Evolutionary conservation across 2,329 filamentous ascomycete species (phyloP).

Genomic region (Lachnellula suecica): DNA sequence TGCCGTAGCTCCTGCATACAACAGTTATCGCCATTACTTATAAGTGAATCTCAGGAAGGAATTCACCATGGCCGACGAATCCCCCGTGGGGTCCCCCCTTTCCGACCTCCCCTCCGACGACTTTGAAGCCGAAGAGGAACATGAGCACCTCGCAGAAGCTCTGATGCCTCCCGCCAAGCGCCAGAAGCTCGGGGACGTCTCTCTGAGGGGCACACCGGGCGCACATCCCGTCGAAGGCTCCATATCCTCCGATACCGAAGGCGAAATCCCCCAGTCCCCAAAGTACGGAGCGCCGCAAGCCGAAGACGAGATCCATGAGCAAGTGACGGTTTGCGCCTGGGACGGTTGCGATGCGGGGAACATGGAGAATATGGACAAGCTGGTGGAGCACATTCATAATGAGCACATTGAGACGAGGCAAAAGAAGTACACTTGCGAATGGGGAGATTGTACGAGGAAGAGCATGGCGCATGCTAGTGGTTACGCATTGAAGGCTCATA

Average conservation of each 20-base stretch:
- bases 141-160: conserved; percentile 45
- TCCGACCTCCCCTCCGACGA: conserved; percentile 64
- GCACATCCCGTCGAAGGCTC: conserved; percentile 56
- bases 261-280: conserved; percentile 75
- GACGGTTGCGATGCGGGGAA: conserved; percentile 72
- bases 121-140: conserved; percentile 53
- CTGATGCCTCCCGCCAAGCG: conserved; percentile 34
- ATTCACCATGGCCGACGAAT: conserved; percentile 46
- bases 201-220: conserved; percentile 22
- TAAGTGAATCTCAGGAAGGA: background rate
- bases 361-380: conserved; percentile 74
- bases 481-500: conserved; percentile 94
- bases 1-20: background rate
- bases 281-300: conserved; percentile 57
- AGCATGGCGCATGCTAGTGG: conserved; percentile 90
- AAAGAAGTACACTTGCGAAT: conserved; percentile 98
- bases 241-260: conserved; percentile 87
- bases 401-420: conserved; percentile 91
- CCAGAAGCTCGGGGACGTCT: conserved; percentile 26
- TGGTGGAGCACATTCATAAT: conserved; percentile 84
- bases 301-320: conserved; percentile 74
- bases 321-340: conserved; percentile 78
- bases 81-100: conserved; percentile 57
- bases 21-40: background rate
- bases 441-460: conserved; percentile 86